Evolutionary conservation across 2,329 filamentous ascomycete genomes (phyloP).

Genomic region (Geosmithia flava): DNA sequence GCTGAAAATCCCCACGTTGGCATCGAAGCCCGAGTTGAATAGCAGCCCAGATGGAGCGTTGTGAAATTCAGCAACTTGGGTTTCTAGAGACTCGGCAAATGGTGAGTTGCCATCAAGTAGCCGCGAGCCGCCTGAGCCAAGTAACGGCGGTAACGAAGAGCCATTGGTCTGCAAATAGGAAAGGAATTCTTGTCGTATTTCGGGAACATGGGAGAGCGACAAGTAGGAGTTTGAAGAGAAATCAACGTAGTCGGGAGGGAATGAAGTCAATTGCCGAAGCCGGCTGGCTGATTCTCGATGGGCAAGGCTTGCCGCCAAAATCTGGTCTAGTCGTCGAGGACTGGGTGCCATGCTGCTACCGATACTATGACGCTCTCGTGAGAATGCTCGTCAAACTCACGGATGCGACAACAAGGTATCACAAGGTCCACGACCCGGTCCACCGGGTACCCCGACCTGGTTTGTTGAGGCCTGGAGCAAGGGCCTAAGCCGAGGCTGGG

Average conservation of each 20-base stretch:
- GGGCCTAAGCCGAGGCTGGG: too few species aligned
- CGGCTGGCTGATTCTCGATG: constrained; percentile 11
- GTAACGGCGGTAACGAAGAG: constrained; percentile 4
- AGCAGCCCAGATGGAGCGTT: constrained; percentile 30
- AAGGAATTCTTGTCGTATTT: constrained; percentile 53
- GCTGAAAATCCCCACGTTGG: constrained; percentile 51
- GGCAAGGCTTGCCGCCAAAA: constrained; percentile 12
- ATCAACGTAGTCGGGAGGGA: constrained; percentile 58
- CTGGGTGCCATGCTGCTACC: constrained; percentile 2
- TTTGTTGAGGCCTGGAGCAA: too few species aligned
- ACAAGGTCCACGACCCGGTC: too few species aligned
- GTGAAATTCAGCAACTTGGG: constrained; percentile 33
- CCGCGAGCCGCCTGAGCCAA: constrained; percentile 41
- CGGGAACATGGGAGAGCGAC: constrained; percentile 47
- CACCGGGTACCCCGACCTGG: too few species aligned
- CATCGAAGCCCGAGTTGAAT: constrained; percentile 52
- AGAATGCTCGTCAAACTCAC: neutral
- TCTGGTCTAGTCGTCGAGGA: constrained; percentile 11
- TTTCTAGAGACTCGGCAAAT: constrained; percentile 31
- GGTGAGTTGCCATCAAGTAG: constrained; percentile 38
- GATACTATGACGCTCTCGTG: neutral
- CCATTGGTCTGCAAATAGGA: constrained; percentile 1
- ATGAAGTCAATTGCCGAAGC: constrained; percentile 36
- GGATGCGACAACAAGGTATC: neutral
- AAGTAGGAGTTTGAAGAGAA: constrained; percentile 74